Percentiles rank a stretch among this genome's conserved stretches.
Evolutionary conservation across 139 green algal species (phyloP).

Genomic region (Asterochloris erici): DNA sequence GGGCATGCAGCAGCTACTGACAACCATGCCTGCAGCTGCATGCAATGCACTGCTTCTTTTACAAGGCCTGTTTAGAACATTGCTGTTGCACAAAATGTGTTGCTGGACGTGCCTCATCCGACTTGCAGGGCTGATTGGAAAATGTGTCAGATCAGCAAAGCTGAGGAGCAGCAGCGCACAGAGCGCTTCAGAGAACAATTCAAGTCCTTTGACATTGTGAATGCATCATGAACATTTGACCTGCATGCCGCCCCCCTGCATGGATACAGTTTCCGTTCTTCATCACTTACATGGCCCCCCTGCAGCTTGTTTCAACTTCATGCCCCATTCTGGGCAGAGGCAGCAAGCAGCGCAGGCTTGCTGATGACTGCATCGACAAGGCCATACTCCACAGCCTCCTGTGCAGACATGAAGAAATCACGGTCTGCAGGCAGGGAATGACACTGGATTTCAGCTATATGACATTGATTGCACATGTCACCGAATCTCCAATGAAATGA

Average conservation of each 20-base stretch:
- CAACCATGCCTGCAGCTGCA: not conserved
- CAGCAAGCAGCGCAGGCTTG: constrained; percentile 54
- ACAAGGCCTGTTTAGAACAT: not conserved
- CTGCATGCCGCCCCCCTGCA: too few relatives aligned
- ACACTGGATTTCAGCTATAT: not conserved
- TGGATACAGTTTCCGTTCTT: too few relatives aligned
- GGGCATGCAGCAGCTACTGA: not conserved
- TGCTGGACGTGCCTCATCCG: too few relatives aligned
- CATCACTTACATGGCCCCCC: too few relatives aligned
- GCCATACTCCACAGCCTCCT: constrained; percentile 98
- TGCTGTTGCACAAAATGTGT: not conserved
- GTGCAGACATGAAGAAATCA: constrained; percentile 96
- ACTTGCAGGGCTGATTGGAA: constrained; percentile 77
- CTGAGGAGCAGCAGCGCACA: constrained; percentile 56
- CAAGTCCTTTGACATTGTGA: constrained; percentile 61
- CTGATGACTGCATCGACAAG: constrained; percentile 81
- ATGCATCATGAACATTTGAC: not conserved
- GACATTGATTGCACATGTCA: not conserved
- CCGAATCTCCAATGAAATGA: not conserved
- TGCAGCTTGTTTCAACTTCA: not conserved
- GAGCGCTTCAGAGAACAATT: constrained; percentile 80
- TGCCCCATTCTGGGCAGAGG: not conserved
- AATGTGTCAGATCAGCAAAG: constrained; percentile 35
- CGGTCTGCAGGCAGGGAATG: constrained; percentile 48
- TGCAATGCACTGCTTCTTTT: not conserved